Evolutionary conservation across 306 rosid species (phyloP).

Genomic region (Purshia tridentata): DNA sequence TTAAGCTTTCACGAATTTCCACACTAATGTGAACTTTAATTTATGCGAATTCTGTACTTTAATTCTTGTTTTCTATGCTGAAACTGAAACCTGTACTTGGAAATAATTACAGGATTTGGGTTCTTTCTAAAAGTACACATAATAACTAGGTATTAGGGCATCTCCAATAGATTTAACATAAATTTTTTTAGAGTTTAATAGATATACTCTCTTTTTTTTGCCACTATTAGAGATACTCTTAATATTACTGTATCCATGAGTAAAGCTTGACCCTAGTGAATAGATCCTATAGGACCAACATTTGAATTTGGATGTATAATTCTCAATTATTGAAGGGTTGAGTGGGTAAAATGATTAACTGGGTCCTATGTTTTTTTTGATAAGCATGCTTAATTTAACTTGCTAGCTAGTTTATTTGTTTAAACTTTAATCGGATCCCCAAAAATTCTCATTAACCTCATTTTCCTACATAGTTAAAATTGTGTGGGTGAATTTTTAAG

Average conservation of each 20-base stretch:
- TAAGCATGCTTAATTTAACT: background rate
- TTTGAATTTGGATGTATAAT: slow-evolving; percentile 9
- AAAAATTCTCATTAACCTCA: slow-evolving; percentile 24
- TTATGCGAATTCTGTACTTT: slow-evolving; percentile 34
- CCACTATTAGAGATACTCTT: no score
- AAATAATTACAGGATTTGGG: background rate
- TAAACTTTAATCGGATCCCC: slow-evolving; percentile 39
- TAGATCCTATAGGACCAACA: background rate
- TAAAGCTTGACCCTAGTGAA: no score
- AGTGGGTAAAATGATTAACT: slow-evolving; percentile 47
- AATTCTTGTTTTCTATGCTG: background rate
- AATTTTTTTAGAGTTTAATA: no score
- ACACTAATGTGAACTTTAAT: background rate
- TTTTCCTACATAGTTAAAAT: background rate
- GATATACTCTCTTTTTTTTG: no score
- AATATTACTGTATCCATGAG: no score
- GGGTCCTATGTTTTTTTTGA: slow-evolving; percentile 24
- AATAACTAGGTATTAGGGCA: no score
- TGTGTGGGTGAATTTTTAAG: background rate
- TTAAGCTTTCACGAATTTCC: slow-evolving; percentile 36
- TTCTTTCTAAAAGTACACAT: background rate
- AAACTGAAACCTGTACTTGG: background rate
- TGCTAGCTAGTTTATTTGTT: background rate
- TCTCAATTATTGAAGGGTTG: slow-evolving; percentile 1
- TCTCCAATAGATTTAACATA: no score